Conservation (phyloP, 192 early-diverging fungal species). For the Bifiguratus adelaidae region DNA sequence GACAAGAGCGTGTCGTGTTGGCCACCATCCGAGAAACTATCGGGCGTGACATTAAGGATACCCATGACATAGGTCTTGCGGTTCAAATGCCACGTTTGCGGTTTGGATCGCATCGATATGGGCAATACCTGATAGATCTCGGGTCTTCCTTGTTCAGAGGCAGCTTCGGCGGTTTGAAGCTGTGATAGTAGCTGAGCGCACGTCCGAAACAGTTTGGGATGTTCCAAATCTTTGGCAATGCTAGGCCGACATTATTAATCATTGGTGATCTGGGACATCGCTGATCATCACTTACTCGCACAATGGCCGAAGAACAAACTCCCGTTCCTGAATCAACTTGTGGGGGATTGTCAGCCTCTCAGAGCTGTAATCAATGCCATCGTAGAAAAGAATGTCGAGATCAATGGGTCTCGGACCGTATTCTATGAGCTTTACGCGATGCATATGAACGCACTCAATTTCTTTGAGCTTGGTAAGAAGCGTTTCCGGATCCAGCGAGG, state of each 20-base stretch:
- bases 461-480: conserved; percentile 71
- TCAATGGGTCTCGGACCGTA: conserved; percentile 93
- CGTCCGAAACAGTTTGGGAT: conserved; percentile 79
- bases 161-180: conserved; percentile 23
- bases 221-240: conserved; percentile 81
- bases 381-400: conserved; percentile 94
- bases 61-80: conserved; percentile 84
- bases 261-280: background rate
- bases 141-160: conserved; percentile 12
- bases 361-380: conserved; percentile 46
- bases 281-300: conserved; percentile 64
- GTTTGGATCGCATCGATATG: conserved; percentile 20
- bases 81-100: conserved; percentile 43
- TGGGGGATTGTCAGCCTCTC: conserved; percentile 84
- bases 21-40: conserved; percentile 95
- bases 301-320: conserved; percentile 90
- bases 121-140: conserved; percentile 44
- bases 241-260: conserved; percentile 16
- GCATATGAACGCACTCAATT: conserved; percentile 77
- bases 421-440: conserved; percentile 49
- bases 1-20: conserved; percentile 46
- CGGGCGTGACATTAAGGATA: conserved; percentile 94
- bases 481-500: conserved; percentile 58
- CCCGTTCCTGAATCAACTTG: conserved; percentile 74
- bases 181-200: conserved; percentile 56